These are phyloP conservation scores for Styphnolobium japonicum DNA, from an alignment of 306 rosid genomes.

Conservation along the genomic window DNA sequence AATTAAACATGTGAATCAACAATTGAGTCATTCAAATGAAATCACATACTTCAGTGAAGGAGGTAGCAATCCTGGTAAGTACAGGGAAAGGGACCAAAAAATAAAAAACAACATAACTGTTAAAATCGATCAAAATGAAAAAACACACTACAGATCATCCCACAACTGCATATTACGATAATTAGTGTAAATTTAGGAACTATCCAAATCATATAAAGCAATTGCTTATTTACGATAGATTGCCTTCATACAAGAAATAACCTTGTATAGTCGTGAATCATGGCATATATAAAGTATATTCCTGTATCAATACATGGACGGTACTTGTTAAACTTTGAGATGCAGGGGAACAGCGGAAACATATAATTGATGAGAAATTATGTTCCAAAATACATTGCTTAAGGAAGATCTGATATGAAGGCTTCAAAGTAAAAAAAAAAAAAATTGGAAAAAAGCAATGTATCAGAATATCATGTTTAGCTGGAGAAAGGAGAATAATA, in stretches of 20 bases:
- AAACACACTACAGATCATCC: not conserved
- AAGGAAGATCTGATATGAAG: too few relatives aligned
- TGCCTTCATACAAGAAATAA: not conserved
- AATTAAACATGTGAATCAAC: conserved; percentile 9
- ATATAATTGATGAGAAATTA: too few relatives aligned
- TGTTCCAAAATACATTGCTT: not conserved
- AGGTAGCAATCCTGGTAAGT: not conserved
- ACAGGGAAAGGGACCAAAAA: too few relatives aligned
- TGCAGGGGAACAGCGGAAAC: not conserved
- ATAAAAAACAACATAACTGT: too few relatives aligned
- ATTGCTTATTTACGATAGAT: not conserved
- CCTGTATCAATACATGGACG: not conserved
- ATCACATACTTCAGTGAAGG: not conserved
- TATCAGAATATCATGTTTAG: too few relatives aligned
- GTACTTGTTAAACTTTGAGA: not conserved
- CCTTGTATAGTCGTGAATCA: not conserved
- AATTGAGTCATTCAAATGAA: not conserved
- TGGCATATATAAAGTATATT: not conserved
- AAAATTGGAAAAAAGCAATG: too few relatives aligned
- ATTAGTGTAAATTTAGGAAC: not conserved
- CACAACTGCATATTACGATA: not conserved
- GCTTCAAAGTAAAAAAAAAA: too few relatives aligned
- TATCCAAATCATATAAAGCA: not conserved
- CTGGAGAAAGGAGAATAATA: too few relatives aligned
- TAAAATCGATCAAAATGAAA: not conserved